Base-by-base conservation (phyloP, 805 yeast species). In the Starmerella etchellsii region DNA sequence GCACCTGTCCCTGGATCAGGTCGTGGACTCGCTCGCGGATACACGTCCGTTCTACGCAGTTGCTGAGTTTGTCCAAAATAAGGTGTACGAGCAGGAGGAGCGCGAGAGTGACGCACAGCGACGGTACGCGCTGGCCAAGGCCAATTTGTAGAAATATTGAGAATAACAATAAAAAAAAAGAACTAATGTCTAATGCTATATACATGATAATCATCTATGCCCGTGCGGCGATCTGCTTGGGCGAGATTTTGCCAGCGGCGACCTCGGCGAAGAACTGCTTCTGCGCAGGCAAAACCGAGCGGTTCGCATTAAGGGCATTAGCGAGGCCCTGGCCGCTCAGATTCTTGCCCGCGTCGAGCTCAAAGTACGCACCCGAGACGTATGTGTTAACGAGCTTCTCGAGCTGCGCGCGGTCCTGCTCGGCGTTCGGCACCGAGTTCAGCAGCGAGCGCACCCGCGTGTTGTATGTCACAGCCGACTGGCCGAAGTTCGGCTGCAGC, bases 381-480 rank as follows among this genome's bases (percentile, higher is more conserved):
- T 39, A 32, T 15, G 16, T 28, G 13, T 36, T 19, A 4, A 39
- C 44, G 15, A 45, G 28, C n/a, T 6, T 3, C 22, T 27, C 18
- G 18, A 45, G 39, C 29, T n/a, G 29, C 34, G 34, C 39, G 24
- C 34, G 34, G 28, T 44, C 46, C 9, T 40, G 13, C 4, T n/a
- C 26, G 10, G 11, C 20, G 6, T 33, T 27, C 24, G 44, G 34
- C 7, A 32, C n/a, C 22, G 37, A 20, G 37, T 47, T 41, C 24
- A 52, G 39, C 34, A 49, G 39, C 19, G 53, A 42, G 3, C 49
- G 48, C 23, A 49, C 43, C 11, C 56, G 54, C 20, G 52, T 31
- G 34, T 52, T 48, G 33, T 26, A 49, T 7, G 51, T 37, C 25
- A 48, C 45, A 2, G 51, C 44, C 2, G 46, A 39, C 15, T 37